A percentile compares a stretch with the other conserved stretches of the same genome.
phyloP scores from a whole-genome alignment of 2,329 filamentous ascomycete species.

The Plectosphaerella cucumerina region DNA sequence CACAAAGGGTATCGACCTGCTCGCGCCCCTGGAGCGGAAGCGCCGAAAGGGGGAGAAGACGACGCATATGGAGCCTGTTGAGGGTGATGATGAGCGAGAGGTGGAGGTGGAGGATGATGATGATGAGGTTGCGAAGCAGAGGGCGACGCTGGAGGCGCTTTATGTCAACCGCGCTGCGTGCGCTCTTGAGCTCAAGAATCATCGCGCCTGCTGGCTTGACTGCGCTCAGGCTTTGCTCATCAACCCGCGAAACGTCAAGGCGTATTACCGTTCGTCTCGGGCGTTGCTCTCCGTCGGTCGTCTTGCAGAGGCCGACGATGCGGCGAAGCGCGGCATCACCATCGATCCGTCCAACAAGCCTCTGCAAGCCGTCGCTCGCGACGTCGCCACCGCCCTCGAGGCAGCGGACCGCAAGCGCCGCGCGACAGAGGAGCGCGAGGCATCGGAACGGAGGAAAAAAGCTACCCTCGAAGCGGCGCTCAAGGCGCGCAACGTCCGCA shows the following conservation, averaged over 20 bases:
- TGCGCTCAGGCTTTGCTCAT: constrained; percentile 75
- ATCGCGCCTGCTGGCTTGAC: constrained; percentile 80
- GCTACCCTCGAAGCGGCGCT: constrained; percentile 63
- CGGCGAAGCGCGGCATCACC: constrained; percentile 67
- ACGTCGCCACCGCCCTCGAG: constrained; percentile 58
- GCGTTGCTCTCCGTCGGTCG: constrained; percentile 78
- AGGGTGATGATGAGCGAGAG: constrained; percentile 26
- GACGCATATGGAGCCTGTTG: constrained; percentile 8
- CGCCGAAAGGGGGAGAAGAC: constrained; percentile 33
- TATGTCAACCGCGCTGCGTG: constrained; percentile 87
- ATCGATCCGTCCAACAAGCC: constrained; percentile 68
- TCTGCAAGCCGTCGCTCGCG: constrained; percentile 56
- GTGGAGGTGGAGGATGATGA: constrained; percentile 46
- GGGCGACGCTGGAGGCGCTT: constrained; percentile 66
- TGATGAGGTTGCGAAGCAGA: constrained; percentile 58
- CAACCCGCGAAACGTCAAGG: constrained; percentile 81
- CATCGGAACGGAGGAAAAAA: constrained; percentile 51
- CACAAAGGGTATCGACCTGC: constrained; percentile 72
- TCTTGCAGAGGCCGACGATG: constrained; percentile 74
- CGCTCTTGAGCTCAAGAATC: constrained; percentile 85
- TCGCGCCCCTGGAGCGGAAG: constrained; percentile 60
- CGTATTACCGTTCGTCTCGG: constrained; percentile 77
- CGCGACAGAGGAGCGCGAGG: constrained; percentile 51
- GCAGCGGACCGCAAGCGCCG: constrained; percentile 50
- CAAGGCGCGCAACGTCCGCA: constrained; percentile 64